Evolutionary conservation across 331 rosid species (phyloP).

Genomic region (Telfairia occidentalis): DNA sequence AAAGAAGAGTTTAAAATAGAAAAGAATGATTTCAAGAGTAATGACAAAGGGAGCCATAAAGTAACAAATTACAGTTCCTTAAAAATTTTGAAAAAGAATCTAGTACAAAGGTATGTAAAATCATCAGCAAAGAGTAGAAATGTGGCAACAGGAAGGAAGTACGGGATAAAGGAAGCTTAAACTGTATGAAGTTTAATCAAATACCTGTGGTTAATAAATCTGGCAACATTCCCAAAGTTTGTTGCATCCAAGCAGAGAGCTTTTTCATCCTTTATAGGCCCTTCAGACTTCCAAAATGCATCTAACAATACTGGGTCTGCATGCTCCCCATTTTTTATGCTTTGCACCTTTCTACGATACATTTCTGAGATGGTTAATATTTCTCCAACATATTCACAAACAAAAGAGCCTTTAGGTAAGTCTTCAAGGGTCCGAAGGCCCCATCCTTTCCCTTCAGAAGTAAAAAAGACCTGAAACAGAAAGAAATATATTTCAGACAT

Average conservation of each 20-base stretch:
- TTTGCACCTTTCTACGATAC: constrained; percentile 36
- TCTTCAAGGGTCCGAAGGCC: constrained; percentile 74
- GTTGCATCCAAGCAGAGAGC: constrained; percentile 78
- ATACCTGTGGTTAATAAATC: constrained; percentile 86
- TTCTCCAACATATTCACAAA: constrained; percentile 78
- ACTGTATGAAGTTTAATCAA: neutral
- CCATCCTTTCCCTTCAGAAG: constrained; percentile 80
- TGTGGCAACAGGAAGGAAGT: neutral
- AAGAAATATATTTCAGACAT: neutral
- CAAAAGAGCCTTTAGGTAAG: constrained; percentile 75
- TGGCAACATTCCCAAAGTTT: constrained; percentile 59
- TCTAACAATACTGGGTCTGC: constrained; percentile 40
- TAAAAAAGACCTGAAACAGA: constrained; percentile 53
- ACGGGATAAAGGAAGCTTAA: neutral
- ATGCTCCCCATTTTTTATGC: constrained; percentile 28
- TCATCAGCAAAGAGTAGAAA: neutral
- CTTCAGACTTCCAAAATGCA: constrained; percentile 51
- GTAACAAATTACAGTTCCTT: neutral
- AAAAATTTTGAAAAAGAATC: neutral
- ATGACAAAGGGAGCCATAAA: neutral
- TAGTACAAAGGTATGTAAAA: neutral
- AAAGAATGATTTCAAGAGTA: neutral
- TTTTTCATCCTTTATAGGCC: constrained; percentile 35
- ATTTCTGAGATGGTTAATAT: constrained; percentile 49
- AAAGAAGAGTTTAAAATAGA: neutral